Percentiles rank a stretch among this genome's conserved stretches.
These are phyloP conservation scores for Hura crepitans DNA, from an alignment of 441 rosid genomes.

Conservation along the genomic window DNA sequence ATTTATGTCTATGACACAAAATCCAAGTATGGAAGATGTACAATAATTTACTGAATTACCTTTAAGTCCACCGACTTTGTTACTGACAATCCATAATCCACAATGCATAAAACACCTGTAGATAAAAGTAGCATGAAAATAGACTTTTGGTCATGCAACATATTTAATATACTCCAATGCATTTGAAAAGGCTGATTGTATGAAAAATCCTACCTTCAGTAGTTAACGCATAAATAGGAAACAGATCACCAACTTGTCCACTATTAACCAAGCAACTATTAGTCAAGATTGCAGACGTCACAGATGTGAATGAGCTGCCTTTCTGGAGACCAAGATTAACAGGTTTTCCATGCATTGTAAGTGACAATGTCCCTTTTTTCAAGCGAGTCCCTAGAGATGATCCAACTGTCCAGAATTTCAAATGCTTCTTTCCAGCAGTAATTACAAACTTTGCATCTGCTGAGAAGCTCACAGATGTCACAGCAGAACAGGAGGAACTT, in stretches of 20 bases:
- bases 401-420: conserved; percentile 66
- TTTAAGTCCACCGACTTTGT: conserved; percentile 57
- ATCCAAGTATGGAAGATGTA: not conserved
- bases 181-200: conserved; percentile 19
- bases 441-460: conserved; percentile 55
- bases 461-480: conserved; percentile 67
- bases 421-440: conserved; percentile 79
- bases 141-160: conserved; percentile 11
- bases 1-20: not conserved
- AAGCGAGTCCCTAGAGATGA: conserved; percentile 51
- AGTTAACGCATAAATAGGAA: conserved; percentile 54
- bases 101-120: conserved; percentile 62
- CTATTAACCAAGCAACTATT: conserved; percentile 23
- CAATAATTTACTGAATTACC: conserved; percentile 34
- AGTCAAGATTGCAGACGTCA: conserved; percentile 40
- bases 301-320: conserved; percentile 63
- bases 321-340: conserved; percentile 53
- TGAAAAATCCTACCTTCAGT: conserved; percentile 51
- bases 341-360: conserved; percentile 53
- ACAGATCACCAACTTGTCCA: conserved; percentile 34
- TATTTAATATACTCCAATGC: conserved; percentile 21
- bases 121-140: conserved; percentile 19
- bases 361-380: conserved; percentile 36
- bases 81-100: conserved; percentile 45
- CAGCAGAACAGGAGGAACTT: conserved; percentile 51